These are phyloP conservation scores for Kwoniella dejecticola DNA, from an alignment of 768 basidiomycete species.

Conservation along the genomic window DNA sequence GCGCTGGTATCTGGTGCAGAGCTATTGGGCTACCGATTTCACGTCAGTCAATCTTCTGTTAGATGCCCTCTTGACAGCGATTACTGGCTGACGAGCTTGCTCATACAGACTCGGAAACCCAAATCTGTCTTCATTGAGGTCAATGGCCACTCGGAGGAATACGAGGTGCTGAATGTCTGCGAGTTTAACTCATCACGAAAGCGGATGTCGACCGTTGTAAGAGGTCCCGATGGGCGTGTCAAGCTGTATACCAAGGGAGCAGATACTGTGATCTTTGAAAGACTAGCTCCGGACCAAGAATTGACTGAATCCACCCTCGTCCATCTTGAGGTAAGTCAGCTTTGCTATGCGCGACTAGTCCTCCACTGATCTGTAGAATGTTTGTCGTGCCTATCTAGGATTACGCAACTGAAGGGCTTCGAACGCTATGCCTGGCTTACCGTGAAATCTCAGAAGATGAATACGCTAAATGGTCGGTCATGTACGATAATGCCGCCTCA, in stretches of 20 bases:
- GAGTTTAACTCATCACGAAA: conserved; percentile 99
- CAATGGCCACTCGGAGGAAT: conserved; percentile 72
- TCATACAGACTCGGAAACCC: conserved; percentile 81
- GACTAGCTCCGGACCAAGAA: conserved; percentile 76
- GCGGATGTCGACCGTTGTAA: conserved; percentile 93
- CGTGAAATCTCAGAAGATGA: conserved; percentile 90
- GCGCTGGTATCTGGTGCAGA: conserved; percentile 94
- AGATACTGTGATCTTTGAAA: conserved; percentile 94
- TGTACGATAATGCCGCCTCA: conserved; percentile 89
- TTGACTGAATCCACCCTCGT: conserved; percentile 75
- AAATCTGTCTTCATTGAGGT: conserved; percentile 90
- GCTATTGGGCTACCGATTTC: conserved; percentile 86
- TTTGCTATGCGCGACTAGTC: too few relatives aligned
- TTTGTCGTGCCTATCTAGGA: conserved; percentile 65
- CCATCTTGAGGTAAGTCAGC: conserved; percentile 77
- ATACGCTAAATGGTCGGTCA: conserved; percentile 81
- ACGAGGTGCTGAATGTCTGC: conserved; percentile 91
- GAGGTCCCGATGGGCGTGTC: conserved; percentile 83
- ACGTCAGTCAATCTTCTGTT: conserved; percentile 71
- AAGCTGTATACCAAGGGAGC: conserved; percentile 97
- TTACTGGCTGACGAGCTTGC: neutral
- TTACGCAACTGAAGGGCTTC: conserved; percentile 93
- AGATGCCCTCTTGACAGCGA: neutral
- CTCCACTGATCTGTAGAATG: too few relatives aligned
- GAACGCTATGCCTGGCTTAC: conserved; percentile 93